Base-by-base conservation (phyloP, 2,329 filamentous ascomycete genomes). In the Colletotrichum karsti region DNA sequence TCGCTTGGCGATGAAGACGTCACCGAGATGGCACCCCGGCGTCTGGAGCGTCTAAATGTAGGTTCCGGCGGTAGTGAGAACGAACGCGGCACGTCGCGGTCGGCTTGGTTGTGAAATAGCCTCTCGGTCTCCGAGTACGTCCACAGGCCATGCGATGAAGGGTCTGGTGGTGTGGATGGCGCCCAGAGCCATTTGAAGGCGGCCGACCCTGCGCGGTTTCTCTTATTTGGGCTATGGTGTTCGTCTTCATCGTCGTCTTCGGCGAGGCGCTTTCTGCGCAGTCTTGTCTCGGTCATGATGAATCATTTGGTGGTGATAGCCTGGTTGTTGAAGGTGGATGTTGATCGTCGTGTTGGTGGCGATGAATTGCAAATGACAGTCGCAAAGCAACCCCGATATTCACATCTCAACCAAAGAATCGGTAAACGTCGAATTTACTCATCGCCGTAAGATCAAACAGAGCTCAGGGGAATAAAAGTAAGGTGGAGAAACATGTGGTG, bases 1-100 rank as follows among this genome's bases (percentile, higher is more conserved):
- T 64, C 60, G 42, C 44, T 48, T 12, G 46, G 42, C 24, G 65
- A 18, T 7, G 65, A 24, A 4, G 65, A 46, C 7, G 46, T 68
- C 30, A 64, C 60, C 18, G 60, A 68, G 22, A 68, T 65, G 44
- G 65, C 65, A 42, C 61, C 61, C 18, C 65, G 65, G 28, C 65
- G 65, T 24, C 65, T 50, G 22, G 53, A 13, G 15, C 60, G 37
- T 12, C 37, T 64, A 5, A 26, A 35, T 4, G 54, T 8, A 22
- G 53, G 15, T 20, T 59, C 65, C 18, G 53, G 54, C 22, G 65
- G 53, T 15, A 48, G 22, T 5, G 65, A 65, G 46, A 59, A 64
- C 28, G 65, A 53, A 22, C 46, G 54, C 53, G 60, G 60, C 22
- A 39, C n/a, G 39, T 54, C 28, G 30, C 33, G 50, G 28, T 42